Conservation (phyloP, 257 asterid genomes). For the Verbascum thapsus region DNA sequence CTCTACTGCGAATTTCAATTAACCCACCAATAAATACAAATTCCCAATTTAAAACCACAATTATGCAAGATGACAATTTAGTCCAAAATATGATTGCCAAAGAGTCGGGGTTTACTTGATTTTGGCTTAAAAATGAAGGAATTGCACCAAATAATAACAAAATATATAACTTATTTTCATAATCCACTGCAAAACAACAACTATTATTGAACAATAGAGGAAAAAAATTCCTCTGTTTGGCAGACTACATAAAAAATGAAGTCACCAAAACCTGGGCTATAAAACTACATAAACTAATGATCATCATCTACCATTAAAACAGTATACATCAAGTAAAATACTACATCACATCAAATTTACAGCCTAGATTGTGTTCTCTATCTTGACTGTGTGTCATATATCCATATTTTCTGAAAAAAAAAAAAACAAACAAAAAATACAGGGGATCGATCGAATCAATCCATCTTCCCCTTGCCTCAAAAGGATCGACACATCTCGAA, state of each 20-base stretch:
- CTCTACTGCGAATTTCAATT: no score
- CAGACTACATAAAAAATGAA: no score
- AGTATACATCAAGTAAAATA: slow-evolving; percentile 3
- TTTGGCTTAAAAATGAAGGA: slow-evolving; percentile 48
- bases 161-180: background rate
- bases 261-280: no score
- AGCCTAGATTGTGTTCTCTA: slow-evolving; percentile 28
- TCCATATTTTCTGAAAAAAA: slow-evolving; percentile 32
- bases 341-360: slow-evolving; percentile 31
- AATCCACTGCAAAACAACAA: no score
- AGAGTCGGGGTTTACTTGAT: slow-evolving; percentile 50
- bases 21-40: no score
- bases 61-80: slow-evolving; percentile 40
- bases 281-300: background rate
- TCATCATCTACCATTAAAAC: slow-evolving; percentile 3
- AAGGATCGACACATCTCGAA: slow-evolving; percentile 18
- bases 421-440: slow-evolving; percentile 41
- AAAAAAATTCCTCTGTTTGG: no score
- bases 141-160: slow-evolving; percentile 27
- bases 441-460: slow-evolving; percentile 27
- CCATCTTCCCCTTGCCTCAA: slow-evolving; percentile 25
- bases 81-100: slow-evolving; percentile 48
- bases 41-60: no score
- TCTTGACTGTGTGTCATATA: slow-evolving; percentile 17
- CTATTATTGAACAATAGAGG: no score